A percentile compares a stretch with the other conserved stretches of the same genome.
phyloP scores from a whole-genome alignment of 805 yeast species.

The Lipomyces orientalis region DNA sequence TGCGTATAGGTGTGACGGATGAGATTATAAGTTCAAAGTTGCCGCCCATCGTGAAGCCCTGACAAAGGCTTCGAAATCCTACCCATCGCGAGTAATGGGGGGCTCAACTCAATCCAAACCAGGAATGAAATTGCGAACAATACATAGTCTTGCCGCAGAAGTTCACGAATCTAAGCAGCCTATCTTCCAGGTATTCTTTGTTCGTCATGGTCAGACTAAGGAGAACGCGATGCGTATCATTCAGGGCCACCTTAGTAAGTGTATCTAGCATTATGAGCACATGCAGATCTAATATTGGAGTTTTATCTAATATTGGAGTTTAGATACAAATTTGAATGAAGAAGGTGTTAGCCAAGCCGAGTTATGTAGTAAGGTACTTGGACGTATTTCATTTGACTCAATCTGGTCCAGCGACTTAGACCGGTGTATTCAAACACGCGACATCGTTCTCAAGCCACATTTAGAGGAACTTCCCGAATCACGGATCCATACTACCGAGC shows the following conservation, averaged over 20 bases:
- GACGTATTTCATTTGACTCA: slow-evolving; percentile 18
- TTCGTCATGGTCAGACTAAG: slow-evolving; percentile 31
- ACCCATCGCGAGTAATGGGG: background rate
- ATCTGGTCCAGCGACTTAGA: slow-evolving; percentile 30
- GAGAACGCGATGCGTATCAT: slow-evolving; percentile 31
- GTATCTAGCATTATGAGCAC: background rate
- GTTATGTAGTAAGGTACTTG: slow-evolving; percentile 19
- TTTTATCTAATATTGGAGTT: no score
- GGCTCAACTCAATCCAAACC: background rate
- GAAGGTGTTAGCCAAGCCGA: slow-evolving; percentile 24
- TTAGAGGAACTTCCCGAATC: slow-evolving; percentile 11
- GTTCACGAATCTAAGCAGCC: background rate
- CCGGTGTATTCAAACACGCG: slow-evolving; percentile 32
- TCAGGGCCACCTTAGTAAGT: slow-evolving; percentile 31
- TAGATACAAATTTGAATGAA: slow-evolving; percentile 28
- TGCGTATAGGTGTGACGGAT: no score
- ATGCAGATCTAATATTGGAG: background rate
- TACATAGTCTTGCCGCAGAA: slow-evolving; percentile 1
- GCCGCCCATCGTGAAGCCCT: no score
- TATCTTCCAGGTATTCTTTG: slow-evolving; percentile 27
- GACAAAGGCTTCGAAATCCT: background rate
- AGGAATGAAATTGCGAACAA: background rate
- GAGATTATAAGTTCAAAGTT: no score
- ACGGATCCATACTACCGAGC: slow-evolving; percentile 13
- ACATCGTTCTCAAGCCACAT: slow-evolving; percentile 20